phyloP scores from a whole-genome alignment of 148 eudicot genomes.

The Pouteria glomerata region DNA sequence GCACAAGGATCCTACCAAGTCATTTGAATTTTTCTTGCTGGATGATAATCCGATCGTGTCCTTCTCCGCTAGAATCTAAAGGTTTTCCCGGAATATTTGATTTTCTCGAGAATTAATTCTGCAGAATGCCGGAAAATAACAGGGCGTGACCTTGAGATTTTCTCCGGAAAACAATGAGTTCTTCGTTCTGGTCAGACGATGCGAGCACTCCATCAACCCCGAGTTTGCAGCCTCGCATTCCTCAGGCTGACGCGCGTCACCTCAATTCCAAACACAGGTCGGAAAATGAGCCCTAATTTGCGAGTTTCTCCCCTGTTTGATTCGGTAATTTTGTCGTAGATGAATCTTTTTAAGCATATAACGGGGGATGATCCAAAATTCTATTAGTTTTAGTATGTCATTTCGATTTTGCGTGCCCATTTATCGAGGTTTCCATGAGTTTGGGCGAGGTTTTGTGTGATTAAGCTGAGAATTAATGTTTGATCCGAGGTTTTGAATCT shows the following conservation, averaged over 20 bases:
- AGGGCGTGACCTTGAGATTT: constrained; percentile 11
- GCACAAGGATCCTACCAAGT: too few species aligned
- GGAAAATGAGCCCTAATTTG: constrained; percentile 6
- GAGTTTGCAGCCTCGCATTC: constrained; percentile 25
- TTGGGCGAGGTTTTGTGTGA: not conserved
- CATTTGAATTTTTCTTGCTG: not conserved
- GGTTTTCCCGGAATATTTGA: not conserved
- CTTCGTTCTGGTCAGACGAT: constrained; percentile 50
- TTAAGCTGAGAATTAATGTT: not conserved
- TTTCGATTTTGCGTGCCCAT: not conserved
- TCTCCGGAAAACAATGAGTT: constrained; percentile 32
- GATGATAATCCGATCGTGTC: not conserved
- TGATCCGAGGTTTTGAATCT: constrained; percentile 6
- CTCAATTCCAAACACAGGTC: constrained; percentile 26
- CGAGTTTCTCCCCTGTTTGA: not conserved
- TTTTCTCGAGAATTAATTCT: not conserved
- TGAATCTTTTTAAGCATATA: not conserved
- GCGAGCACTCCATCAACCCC: constrained; percentile 42
- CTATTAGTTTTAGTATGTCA: not conserved
- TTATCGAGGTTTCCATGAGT: not conserved
- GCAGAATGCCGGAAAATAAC: not conserved
- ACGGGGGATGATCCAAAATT: constrained; percentile 25
- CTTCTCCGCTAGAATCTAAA: not conserved
- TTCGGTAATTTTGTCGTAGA: not conserved
- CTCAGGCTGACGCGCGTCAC: constrained; percentile 9